Conservation (phyloP, 2,329 filamentous ascomycete genomes). For the Colletotrichum sp. region DNA sequence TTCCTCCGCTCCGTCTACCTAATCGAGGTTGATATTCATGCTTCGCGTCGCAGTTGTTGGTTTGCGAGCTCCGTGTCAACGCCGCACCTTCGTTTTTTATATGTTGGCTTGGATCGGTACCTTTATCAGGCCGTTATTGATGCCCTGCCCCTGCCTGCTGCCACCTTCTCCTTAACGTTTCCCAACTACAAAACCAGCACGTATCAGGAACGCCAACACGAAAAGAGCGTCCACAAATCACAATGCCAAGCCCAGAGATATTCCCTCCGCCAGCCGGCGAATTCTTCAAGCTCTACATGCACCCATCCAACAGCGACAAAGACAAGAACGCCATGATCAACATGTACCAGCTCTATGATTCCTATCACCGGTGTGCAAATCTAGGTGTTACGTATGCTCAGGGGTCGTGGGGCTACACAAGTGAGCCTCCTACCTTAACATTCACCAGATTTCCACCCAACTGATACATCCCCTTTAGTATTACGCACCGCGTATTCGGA, state of each 20-base stretch:
- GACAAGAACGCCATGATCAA: background rate
- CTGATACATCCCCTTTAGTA: background rate
- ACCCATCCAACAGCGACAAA: background rate
- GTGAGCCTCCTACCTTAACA: background rate
- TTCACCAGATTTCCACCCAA: background rate
- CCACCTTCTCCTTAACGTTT: too few species aligned
- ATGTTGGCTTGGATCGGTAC: too few species aligned
- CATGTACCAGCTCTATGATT: background rate
- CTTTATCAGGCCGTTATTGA: too few species aligned
- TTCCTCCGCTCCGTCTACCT: background rate
- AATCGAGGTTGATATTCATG: background rate
- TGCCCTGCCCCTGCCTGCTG: too few species aligned
- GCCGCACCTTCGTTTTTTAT: background rate
- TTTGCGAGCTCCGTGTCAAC: background rate
- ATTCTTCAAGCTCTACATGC: background rate
- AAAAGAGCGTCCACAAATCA: background rate
- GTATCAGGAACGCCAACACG: background rate
- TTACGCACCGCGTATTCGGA: background rate
- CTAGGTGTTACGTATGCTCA: background rate
- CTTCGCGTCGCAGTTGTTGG: rapidly evolving
- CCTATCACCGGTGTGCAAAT: background rate
- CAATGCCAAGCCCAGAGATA: background rate
- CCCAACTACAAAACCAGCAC: background rate
- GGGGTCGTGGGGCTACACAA: background rate
- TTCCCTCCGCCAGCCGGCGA: background rate